phyloP scores from a whole-genome alignment of 1,284 basidiomycete species.

The Pascua sp. region DNA sequence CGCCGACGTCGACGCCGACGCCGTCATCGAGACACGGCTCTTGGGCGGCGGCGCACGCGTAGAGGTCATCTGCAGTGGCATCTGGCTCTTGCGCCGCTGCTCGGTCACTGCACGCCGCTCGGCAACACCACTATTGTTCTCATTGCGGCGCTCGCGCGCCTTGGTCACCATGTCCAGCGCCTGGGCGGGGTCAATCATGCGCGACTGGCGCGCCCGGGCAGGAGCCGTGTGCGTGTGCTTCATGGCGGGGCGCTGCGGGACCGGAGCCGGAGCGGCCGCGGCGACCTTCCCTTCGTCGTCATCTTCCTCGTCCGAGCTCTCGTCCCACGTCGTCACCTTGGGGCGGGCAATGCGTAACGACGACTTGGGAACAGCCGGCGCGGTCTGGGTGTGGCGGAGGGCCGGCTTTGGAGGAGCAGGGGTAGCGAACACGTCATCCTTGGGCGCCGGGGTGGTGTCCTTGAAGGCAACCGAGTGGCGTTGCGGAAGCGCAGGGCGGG shows the following conservation, averaged over 20 bases:
- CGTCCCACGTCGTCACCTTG: constrained; percentile 16
- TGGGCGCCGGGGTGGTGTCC: background rate
- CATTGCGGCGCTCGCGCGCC: constrained; percentile 32
- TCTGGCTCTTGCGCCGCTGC: constrained; percentile 13
- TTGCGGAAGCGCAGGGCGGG: background rate
- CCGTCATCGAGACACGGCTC: background rate
- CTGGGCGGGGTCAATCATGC: constrained; percentile 10
- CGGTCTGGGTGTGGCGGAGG: background rate
- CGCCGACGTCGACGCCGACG: background rate
- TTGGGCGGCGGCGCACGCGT: no score
- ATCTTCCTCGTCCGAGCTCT: constrained; percentile 21
- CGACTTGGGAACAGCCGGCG: constrained; percentile 1
- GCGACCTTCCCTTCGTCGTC: constrained; percentile 4
- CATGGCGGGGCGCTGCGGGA: background rate
- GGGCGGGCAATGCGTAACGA: constrained; percentile 14
- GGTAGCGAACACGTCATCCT: background rate
- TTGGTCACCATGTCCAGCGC: constrained; percentile 31
- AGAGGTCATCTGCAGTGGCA: background rate
- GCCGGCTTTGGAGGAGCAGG: background rate
- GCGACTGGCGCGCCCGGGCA: constrained; percentile 28
- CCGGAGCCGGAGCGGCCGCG: background rate
- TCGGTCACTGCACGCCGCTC: constrained; percentile 27
- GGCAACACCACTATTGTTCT: constrained; percentile 24
- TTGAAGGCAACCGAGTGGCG: background rate
- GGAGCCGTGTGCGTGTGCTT: constrained; percentile 17